These are phyloP conservation scores for Passiflora organensis DNA, from an alignment of 345 rosid genomes.

Conservation along the genomic window DNA sequence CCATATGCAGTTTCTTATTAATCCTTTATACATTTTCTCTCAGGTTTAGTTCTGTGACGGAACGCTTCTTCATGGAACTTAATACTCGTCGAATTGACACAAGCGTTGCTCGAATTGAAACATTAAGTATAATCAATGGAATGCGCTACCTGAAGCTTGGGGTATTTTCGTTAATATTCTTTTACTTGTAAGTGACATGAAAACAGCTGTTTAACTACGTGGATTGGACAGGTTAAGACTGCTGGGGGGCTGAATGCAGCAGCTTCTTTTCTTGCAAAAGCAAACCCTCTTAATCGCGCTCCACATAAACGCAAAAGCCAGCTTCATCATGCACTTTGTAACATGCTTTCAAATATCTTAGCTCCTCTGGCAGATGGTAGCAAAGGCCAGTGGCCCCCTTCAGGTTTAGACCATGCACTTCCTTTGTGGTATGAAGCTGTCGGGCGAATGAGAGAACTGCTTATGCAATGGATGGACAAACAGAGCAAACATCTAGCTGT, in stretches of 20 bases:
- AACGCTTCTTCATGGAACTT: conserved; percentile 90
- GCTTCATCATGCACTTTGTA: conserved; percentile 94
- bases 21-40: conserved; percentile 13
- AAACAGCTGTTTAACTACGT: conserved; percentile 23
- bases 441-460: conserved; percentile 77
- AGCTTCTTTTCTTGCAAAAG: conserved; percentile 96
- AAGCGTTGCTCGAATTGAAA: conserved; percentile 83
- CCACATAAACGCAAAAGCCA: conserved; percentile 93
- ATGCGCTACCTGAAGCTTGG: conserved; percentile 98
- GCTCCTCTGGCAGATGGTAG: conserved; percentile 96
- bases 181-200: conserved; percentile 11
- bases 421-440: conserved; percentile 96
- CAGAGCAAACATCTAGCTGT: conserved; percentile 97
- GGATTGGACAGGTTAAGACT: conserved; percentile 67
- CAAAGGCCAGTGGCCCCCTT: conserved; percentile 96
- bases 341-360: conserved; percentile 91
- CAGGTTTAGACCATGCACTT: conserved; percentile 86
- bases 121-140: conserved; percentile 91
- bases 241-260: conserved; percentile 99
- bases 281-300: conserved; percentile 86
- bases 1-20: conserved; percentile 12
- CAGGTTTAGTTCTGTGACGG: conserved; percentile 98
- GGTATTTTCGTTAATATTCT: conserved; percentile 44
- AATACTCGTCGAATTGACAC: conserved; percentile 82
- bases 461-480: conserved; percentile 95